Base-by-base conservation (phyloP, 1,139 yeast species). In the Yamadazyma dendronema region DNA sequence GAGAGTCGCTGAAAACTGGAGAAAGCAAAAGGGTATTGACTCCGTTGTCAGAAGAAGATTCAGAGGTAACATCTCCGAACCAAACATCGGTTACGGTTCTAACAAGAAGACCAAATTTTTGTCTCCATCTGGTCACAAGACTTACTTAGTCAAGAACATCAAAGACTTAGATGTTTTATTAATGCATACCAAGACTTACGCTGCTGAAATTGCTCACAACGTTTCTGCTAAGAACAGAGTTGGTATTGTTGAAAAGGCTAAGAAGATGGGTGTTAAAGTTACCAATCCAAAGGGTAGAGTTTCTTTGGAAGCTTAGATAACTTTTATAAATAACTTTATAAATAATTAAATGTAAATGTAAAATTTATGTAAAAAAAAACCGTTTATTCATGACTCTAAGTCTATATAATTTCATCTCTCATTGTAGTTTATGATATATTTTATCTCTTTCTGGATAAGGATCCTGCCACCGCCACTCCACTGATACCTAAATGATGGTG, bases 1-100 rank as follows among this genome's bases (percentile, higher is more conserved):
- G 82, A 90, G 98, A 77, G 97, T 92, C 60, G 78, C 89, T 65
- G 97, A 88, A 78, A 84, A 84, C 83, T 94, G 98, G 98, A 92
- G 99, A 88, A 92, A 92, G 81, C 98, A 94, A 80, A 92, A 90
- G 88, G 99, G 99, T 92, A 94, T 94, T 69, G 99, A 94, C 82
- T 90, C 97, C 62, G 84, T 90, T 79, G 97, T 90, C 72, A 90
- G 97, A 84, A 90, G 97, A 83, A 88, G 97, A 81, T 94, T 92
- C 95, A 88, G 97, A 84, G 98, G 98, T 67, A 84, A 94, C 77
- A 86, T 92, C 69, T 81, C 92, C 65, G 95, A 90, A 83, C 99
- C 99, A 81, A 90, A 86, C 81, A 90, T 94, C 66, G 99, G 99
- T 80, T 94, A 87, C 82, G 97, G 98, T 76, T 89, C 97, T 62